A percentile compares a stretch with the other conserved stretches of the same genome.
Conservation (phyloP, 2,329 filamentous ascomycete species). For the Apiospora koreana region DNA sequence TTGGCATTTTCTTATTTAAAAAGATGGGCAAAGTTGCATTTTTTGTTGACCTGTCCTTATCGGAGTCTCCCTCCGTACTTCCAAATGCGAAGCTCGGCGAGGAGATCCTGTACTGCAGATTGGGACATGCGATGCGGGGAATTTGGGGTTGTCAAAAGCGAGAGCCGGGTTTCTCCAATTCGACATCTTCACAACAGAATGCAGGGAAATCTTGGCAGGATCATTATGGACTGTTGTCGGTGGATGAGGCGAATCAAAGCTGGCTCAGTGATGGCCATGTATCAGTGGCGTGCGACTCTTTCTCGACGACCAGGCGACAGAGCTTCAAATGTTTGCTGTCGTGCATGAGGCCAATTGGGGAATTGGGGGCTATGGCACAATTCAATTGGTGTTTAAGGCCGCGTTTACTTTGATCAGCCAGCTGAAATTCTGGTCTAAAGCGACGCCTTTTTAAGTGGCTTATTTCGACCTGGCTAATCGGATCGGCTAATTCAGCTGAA, state of each 20-base stretch:
- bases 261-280: background rate
- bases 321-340: too few relatives aligned
- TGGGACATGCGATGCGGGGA: background rate
- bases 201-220: background rate
- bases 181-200: background rate
- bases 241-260: background rate
- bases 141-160: background rate
- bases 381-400: too few relatives aligned
- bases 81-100: background rate
- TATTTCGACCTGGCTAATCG: too few relatives aligned
- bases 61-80: slow-evolving; percentile 5
- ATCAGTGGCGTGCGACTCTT: background rate
- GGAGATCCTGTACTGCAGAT: background rate
- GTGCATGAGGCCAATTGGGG: background rate
- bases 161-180: background rate
- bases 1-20: background rate
- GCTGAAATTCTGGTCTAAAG: too few relatives aligned
- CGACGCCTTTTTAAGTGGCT: too few relatives aligned
- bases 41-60: slow-evolving; percentile 12
- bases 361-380: too few relatives aligned
- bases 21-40: background rate
- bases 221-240: background rate
- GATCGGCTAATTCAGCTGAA: too few relatives aligned
- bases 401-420: too few relatives aligned
- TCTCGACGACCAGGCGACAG: background rate